phyloP scores from a whole-genome alignment of 306 rosid genomes.

The Ormosia emarginata region DNA sequence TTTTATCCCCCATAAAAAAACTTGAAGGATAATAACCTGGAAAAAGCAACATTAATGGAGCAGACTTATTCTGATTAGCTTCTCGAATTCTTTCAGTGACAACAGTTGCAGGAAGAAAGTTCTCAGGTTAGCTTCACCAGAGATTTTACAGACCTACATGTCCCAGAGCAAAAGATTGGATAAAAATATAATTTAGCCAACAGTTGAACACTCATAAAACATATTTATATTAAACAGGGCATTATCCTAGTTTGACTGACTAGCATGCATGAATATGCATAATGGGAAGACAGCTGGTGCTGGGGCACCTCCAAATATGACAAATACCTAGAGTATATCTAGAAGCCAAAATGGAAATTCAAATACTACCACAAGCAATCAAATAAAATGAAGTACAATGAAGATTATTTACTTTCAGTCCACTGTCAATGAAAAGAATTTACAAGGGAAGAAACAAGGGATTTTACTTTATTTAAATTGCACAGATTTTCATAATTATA shows the following conservation, averaged over 20 bases:
- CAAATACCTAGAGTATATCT: neutral
- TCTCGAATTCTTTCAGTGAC: constrained; percentile 87
- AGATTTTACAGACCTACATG: neutral
- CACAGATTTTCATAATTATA: neutral
- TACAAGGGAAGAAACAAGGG: neutral
- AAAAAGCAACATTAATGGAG: constrained; percentile 93
- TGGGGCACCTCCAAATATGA: neutral
- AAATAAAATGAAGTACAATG: neutral
- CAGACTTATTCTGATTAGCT: constrained; percentile 62
- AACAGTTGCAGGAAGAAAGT: constrained; percentile 51
- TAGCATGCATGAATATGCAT: neutral
- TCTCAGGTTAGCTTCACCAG: neutral
- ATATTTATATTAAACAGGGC: neutral
- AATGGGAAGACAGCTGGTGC: neutral
- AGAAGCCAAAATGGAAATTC: constrained; percentile 1
- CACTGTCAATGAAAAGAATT: neutral
- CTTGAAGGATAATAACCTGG: constrained; percentile 59
- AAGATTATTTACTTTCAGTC: neutral
- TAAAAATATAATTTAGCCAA: neutral
- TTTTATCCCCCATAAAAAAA: neutral
- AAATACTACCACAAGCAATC: neutral
- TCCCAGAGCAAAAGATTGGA: neutral
- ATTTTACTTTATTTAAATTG: constrained; percentile 9
- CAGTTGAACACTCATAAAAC: neutral
- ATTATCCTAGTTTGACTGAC: constrained; percentile 14